Base-by-base conservation (phyloP, 2,329 filamentous ascomycete species). In the Colletotrichum liriopes region DNA sequence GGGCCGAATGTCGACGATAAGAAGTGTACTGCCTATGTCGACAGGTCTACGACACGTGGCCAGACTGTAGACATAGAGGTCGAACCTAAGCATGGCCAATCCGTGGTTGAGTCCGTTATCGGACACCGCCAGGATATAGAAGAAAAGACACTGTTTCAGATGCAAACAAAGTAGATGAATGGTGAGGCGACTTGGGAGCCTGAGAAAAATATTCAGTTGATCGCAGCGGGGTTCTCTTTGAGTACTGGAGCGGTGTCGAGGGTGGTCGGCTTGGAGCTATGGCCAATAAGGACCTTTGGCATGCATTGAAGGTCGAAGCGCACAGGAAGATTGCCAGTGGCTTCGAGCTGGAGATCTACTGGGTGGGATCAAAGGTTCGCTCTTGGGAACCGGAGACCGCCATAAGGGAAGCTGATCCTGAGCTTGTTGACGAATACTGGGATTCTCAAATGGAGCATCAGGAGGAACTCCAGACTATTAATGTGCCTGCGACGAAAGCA, bases 171-270 rank as follows among this genome's bases (percentile, higher is more conserved):
- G 23, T 81, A 79, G 67, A 41, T 49, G 78, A 75, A 26, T 2
- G 77, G 74, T 35, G 77, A 79, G 64, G 55, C 47, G 7, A 79
- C 78, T 5, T 82, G 78, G 79, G 80, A 81, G 39, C 54, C 71
- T 9, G 80, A 82, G 55, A 75, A 76, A 14, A 78, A 78, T 62
- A 78, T 82, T 51, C 81, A 82, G 52, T 55, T 75, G 49, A 77
- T 77, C 55, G 79, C 78, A 4, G 77, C 75, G 20, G 77, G 37
- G 71, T 65, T 2, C 63, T 82, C 2, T 81, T 69, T 49, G 14
- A 41, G 26, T 73, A 73, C 66, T 73, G 65, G 71, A 47, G 61
- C 39, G 35, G 45, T 20, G 29, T 69, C 29, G 56, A 55, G 37
- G 71, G 66, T 9, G 61, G 61, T 1, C 66, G 71, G 11, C 32